phyloP scores from a whole-genome alignment of 75 land plant genomes.

The Sequoiadendron giganteum region DNA sequence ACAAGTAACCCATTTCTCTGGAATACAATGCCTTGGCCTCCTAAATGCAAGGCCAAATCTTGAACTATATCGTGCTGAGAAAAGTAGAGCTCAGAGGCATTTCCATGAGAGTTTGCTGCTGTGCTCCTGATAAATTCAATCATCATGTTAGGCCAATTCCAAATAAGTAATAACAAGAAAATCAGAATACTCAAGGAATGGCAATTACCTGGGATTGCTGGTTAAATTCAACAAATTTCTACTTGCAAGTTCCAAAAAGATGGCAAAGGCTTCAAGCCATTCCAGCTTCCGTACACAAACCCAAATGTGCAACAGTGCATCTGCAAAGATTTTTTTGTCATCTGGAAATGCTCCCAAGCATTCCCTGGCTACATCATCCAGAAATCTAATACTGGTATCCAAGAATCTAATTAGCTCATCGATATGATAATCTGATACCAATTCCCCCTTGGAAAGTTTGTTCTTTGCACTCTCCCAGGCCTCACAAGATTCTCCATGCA shows the following conservation, averaged over 20 bases:
- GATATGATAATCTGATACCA: conserved; percentile 52
- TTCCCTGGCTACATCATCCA: no score
- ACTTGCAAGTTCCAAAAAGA: conserved; percentile 12
- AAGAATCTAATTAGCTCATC: conserved; percentile 39
- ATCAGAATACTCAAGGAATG: background rate
- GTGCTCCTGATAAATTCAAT: conserved; percentile 1
- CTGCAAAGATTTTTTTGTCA: conserved; percentile 51
- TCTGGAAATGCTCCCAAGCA: conserved; percentile 17
- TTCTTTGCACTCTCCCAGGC: conserved; percentile 47
- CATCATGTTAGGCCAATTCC: background rate
- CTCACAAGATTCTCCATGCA: conserved; percentile 27
- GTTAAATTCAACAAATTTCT: conserved; percentile 21
- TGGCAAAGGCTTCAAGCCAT: conserved; percentile 44
- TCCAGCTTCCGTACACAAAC: conserved; percentile 41
- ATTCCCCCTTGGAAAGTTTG: conserved; percentile 34
- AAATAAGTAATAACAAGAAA: background rate
- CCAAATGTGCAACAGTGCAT: conserved; percentile 51
- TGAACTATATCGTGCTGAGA: conserved; percentile 57
- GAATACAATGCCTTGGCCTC: conserved; percentile 16
- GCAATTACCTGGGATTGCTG: conserved; percentile 20
- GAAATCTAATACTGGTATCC: conserved; percentile 31
- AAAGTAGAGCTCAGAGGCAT: conserved; percentile 40
- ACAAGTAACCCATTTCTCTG: conserved; percentile 45
- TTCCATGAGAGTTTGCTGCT: conserved; percentile 20
- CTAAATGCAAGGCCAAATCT: conserved; percentile 51